Conservation (phyloP, 169 alveolate species). For the Plasmodium reichenowi region DNA sequence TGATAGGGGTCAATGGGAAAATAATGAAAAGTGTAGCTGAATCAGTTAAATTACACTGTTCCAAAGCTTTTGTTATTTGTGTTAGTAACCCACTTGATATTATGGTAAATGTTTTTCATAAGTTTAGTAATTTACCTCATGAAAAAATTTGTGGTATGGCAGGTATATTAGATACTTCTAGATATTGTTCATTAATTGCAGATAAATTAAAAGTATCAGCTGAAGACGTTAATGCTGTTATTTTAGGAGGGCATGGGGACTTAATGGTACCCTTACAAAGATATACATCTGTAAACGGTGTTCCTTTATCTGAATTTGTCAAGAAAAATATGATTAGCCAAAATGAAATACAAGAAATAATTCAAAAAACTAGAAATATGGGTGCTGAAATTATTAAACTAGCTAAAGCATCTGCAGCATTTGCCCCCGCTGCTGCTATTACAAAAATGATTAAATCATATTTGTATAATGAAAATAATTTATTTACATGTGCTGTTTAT, state of each 20-base stretch:
- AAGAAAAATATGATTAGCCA: conserved; percentile 51
- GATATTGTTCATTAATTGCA: conserved; percentile 86
- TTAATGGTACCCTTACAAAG: conserved; percentile 88
- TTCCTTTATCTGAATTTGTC: conserved; percentile 81
- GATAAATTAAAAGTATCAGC: conserved; percentile 86
- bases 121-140: conserved; percentile 88
- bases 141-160: conserved; percentile 91
- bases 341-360: conserved; percentile 77
- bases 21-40: conserved; percentile 88
- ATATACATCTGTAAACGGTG: conserved; percentile 85
- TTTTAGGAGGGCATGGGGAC: conserved; percentile 93
- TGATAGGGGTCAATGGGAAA: conserved; percentile 85
- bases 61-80: conserved; percentile 89
- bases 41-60: conserved; percentile 86
- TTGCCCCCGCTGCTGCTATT: conserved; percentile 86
- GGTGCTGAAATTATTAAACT: conserved; percentile 83
- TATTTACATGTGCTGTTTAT: conserved; percentile 83
- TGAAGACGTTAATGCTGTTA: conserved; percentile 84
- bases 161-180: conserved; percentile 89
- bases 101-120: conserved; percentile 84
- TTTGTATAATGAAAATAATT: conserved; percentile 77
- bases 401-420: conserved; percentile 79
- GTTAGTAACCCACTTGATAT: conserved; percentile 91
- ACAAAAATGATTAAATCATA: conserved; percentile 82
- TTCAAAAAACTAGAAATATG: conserved; percentile 80